These are phyloP conservation scores for Recurvomyces mirabilis DNA, from an alignment of 495 filamentous ascomycete species.

Conservation along the genomic window DNA sequence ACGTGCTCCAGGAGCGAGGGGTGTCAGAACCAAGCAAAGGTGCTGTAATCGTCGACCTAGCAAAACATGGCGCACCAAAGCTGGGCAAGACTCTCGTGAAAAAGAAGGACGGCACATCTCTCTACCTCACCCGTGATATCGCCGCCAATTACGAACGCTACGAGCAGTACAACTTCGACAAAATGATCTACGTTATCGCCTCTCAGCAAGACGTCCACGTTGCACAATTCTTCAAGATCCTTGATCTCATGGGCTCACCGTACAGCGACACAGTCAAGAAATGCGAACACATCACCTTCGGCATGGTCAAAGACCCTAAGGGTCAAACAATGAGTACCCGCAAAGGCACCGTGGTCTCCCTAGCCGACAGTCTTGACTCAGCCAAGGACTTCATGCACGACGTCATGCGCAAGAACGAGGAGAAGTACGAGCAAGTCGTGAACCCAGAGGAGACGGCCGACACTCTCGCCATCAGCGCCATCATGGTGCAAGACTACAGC, in stretches of 20 bases:
- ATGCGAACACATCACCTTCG: constrained; percentile 64
- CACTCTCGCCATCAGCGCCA: constrained; percentile 51
- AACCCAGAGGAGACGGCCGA: constrained; percentile 45
- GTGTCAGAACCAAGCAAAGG: constrained; percentile 77
- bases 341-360: constrained; percentile 58
- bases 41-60: constrained; percentile 79
- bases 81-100: constrained; percentile 58
- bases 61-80: constrained; percentile 56
- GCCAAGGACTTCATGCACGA: constrained; percentile 62
- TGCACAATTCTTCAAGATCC: constrained; percentile 58
- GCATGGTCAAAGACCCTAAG: constrained; percentile 49
- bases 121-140: constrained; percentile 65
- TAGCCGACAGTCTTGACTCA: constrained; percentile 55
- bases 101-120: constrained; percentile 55
- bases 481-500: constrained; percentile 64
- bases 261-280: constrained; percentile 46
- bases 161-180: constrained; percentile 55
- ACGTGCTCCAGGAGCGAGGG: constrained; percentile 55
- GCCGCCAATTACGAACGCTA: constrained; percentile 53
- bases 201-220: constrained; percentile 63
- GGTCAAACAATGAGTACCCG: constrained; percentile 47
- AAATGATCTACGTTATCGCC: constrained; percentile 67
- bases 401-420: constrained; percentile 53
- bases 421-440: constrained; percentile 53
- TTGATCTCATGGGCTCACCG: constrained; percentile 52